Conservation (phyloP, 768 basidiomycete species). For the Scleroderma bovista region DNA sequence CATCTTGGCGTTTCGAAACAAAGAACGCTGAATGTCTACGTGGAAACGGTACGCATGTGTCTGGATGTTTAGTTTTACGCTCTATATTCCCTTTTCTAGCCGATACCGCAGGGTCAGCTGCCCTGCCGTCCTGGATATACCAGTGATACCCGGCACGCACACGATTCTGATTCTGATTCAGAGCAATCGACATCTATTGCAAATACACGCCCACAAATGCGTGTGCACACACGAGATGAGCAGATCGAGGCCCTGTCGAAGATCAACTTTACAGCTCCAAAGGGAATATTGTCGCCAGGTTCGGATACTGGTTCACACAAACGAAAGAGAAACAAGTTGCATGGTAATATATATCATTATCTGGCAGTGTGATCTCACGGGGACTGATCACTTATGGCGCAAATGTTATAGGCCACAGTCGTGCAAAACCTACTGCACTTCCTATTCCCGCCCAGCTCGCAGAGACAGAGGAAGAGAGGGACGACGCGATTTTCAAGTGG, state of each 20-base stretch:
- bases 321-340: constrained; percentile 2
- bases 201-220: constrained; percentile 2
- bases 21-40: constrained; percentile 49
- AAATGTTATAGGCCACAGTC: not conserved
- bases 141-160: constrained; percentile 4
- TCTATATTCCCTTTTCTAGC: constrained; percentile 16
- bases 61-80: not conserved
- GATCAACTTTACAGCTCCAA: constrained; percentile 13
- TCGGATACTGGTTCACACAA: constrained; percentile 16
- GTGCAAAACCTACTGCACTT: constrained; percentile 14
- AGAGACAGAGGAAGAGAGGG: constrained; percentile 34
- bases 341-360: constrained; percentile 1
- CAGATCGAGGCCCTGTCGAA: constrained; percentile 23
- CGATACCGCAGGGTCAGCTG: constrained; percentile 19
- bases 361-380: not conserved
- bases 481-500: constrained; percentile 38
- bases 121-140: constrained; percentile 17
- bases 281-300: constrained; percentile 7
- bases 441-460: constrained; percentile 19
- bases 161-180: constrained; percentile 18
- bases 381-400: constrained; percentile 1
- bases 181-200: constrained; percentile 6
- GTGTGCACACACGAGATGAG: constrained; percentile 21
- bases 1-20: constrained; percentile 52
- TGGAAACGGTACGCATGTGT: constrained; percentile 49